Evolutionary conservation across 1,284 basidiomycete genomes (phyloP), one percentile per base, ranked within the genome.

Genomic region (Austroboletus novae-zelandiae): DNA sequence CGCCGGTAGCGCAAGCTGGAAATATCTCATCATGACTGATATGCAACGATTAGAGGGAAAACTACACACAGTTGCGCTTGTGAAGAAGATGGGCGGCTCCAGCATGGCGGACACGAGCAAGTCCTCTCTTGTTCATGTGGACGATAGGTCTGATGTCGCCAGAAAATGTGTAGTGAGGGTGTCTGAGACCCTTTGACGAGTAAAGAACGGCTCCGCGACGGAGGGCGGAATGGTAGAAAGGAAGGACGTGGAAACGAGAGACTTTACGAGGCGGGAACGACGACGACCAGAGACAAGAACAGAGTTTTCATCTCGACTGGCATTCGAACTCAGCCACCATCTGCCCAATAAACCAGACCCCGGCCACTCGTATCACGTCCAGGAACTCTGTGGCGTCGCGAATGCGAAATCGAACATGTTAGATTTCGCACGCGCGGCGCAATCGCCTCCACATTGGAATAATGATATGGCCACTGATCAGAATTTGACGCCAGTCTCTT

Each of bases 1-100:
- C 79, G 31, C 81, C 81, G 3, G 74, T 74, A 10, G 67, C 56
- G 64, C 85, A 87, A 51, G 67, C 79, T 79, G 47, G 8, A n/a
- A 48, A 43, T 41, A 34, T 50, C 1, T 17, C 15, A 50, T 57
- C 25, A 59, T 15, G 17, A 46, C 3, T n/a, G 37, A 30, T 23
- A 27, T 27, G 15, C 5, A 29, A 36, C 34, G 18, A 37, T 0
- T 3, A 10, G 8, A 31, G 0, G 5, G 41, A 17, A 6, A 31
- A 11, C 9, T 43, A 55, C 52, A 27, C 41, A 60, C 58, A 56
- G 25, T 10, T 27, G 43, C 67, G 60, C 52, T 61, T 68, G 45
- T 48, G 47, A 34, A 58, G 57, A 48, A 49, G 41, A 34, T 53
- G 47, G 41, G 42, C 49, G 8, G 59, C 61, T 36, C 59, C 63